These are phyloP conservation scores for Piper longum DNA, from an alignment of 164 flowering plant genomes.

Conservation along the genomic window DNA sequence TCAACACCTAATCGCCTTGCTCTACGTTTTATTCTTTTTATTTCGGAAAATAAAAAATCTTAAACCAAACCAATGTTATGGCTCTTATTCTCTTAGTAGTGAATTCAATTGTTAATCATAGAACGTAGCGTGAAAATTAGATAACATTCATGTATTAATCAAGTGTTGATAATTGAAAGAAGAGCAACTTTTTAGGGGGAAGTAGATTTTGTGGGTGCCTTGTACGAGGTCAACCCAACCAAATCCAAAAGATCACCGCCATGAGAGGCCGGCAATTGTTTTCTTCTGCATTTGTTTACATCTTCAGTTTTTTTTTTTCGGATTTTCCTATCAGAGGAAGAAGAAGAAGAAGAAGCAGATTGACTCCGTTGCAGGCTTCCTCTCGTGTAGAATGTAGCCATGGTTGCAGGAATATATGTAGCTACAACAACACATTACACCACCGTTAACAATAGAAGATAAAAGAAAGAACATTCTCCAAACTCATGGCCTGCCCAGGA, in stretches of 20 bases:
- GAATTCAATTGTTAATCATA: no score
- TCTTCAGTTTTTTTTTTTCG: background rate
- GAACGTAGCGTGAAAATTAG: no score
- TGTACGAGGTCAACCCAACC: conserved; percentile 35
- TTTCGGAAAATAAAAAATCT: no score
- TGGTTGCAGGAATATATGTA: background rate
- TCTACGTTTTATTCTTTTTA: no score
- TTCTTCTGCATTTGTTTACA: conserved; percentile 21
- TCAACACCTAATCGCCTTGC: no score
- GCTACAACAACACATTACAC: no score
- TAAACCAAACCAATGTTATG: no score
- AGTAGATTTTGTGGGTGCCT: conserved; percentile 9
- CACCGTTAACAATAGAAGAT: no score
- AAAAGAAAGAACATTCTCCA: background rate
- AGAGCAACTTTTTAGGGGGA: background rate
- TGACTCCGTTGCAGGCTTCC: background rate
- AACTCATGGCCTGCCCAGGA: conserved; percentile 12
- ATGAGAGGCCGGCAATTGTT: conserved; percentile 42
- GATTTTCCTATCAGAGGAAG: background rate
- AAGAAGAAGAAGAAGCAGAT: background rate
- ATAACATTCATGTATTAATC: no score
- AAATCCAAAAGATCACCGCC: conserved; percentile 11
- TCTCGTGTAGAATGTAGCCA: background rate
- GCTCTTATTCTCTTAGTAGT: no score
- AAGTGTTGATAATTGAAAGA: no score